These are phyloP conservation scores for Scolecobasidium constrictum DNA, from an alignment of 2,329 filamentous ascomycete genomes.

Conservation along the genomic window DNA sequence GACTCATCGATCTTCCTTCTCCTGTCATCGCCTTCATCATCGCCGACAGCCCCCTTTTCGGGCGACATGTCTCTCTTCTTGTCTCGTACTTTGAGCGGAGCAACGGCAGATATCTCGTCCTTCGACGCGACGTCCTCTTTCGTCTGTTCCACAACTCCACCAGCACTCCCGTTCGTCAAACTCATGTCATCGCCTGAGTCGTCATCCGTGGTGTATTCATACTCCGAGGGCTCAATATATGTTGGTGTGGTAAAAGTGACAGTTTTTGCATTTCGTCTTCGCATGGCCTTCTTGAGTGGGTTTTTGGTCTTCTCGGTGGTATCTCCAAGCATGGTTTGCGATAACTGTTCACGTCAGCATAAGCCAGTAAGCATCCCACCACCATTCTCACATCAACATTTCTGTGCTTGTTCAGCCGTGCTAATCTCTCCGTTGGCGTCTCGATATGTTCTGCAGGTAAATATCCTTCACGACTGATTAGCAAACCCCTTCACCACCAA, in stretches of 20 bases:
- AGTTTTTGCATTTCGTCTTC: conserved; percentile 70
- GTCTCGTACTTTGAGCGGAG: conserved; percentile 28
- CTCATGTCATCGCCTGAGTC: conserved; percentile 44
- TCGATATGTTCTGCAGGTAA: conserved; percentile 96
- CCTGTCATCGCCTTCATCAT: conserved; percentile 1
- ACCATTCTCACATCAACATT: conserved; percentile 75
- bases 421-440: conserved; percentile 88
- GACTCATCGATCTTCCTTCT: conserved; percentile 26
- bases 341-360: conserved; percentile 36
- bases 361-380: neutral
- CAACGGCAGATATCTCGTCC: conserved; percentile 15
- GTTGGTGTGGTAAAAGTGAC: conserved; percentile 79
- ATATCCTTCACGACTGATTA: too few species aligned
- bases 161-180: neutral
- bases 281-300: conserved; percentile 73
- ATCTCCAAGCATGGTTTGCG: conserved; percentile 60
- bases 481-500: too few species aligned
- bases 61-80: conserved; percentile 13
- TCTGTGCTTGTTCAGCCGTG: conserved; percentile 90
- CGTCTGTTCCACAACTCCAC: neutral
- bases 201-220: conserved; percentile 75
- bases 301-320: conserved; percentile 72
- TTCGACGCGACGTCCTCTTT: conserved; percentile 14
- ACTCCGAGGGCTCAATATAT: conserved; percentile 78
- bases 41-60: conserved; percentile 14